phyloP scores from a whole-genome alignment of 192 early-diverging fungal genomes.

The Thamnidium elegans region DNA sequence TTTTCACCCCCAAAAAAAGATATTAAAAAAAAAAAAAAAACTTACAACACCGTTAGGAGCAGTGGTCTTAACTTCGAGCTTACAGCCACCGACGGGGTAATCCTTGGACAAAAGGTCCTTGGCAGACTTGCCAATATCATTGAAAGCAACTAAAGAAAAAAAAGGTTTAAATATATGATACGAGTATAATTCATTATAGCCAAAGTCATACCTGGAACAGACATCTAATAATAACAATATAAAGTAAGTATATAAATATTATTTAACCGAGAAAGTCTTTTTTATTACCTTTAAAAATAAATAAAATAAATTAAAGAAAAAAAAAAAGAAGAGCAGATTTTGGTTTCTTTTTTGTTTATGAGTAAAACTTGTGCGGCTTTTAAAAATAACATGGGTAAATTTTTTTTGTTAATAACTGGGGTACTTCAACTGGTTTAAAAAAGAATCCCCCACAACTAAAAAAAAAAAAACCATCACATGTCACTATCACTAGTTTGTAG shows the following conservation, averaged over 20 bases:
- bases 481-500: too few relatives aligned
- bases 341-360: too few relatives aligned
- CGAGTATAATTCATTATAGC: not conserved
- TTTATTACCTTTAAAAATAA: too few relatives aligned
- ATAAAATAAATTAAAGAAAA: not conserved
- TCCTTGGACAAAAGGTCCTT: conserved; percentile 97
- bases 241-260: too few relatives aligned
- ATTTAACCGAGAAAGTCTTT: too few relatives aligned
- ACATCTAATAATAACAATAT: conserved; percentile 9
- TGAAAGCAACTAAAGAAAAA: conserved; percentile 64
- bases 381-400: too few relatives aligned
- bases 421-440: too few relatives aligned
- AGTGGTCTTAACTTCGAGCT: conserved; percentile 97
- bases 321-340: not conserved
- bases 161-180: not conserved
- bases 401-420: too few relatives aligned
- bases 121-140: conserved; percentile 92
- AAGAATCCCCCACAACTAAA: too few relatives aligned
- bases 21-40: conserved; percentile 16
- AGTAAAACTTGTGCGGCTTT: too few relatives aligned
- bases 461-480: too few relatives aligned
- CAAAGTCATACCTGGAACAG: conserved; percentile 26
- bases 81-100: conserved; percentile 88
- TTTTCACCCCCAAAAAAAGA: not conserved
- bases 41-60: conserved; percentile 94